These are phyloP conservation scores for Samsoniella hepiali DNA, from an alignment of 2,329 filamentous ascomycete genomes.

Conservation along the genomic window DNA sequence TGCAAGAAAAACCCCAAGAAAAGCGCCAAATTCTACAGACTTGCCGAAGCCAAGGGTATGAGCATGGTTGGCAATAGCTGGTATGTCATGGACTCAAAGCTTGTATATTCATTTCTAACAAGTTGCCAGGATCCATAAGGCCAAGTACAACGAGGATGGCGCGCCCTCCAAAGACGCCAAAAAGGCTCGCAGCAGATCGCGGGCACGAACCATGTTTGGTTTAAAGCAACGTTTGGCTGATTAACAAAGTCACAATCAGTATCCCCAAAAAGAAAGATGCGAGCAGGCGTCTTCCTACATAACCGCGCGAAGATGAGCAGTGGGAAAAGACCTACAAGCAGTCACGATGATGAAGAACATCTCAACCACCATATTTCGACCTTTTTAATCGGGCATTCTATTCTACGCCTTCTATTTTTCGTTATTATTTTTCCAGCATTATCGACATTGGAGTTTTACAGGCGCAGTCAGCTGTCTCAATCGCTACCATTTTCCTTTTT, in stretches of 20 bases:
- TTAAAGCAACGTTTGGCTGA: slow-evolving; percentile 30
- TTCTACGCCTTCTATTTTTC: background rate
- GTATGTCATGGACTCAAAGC: slow-evolving; percentile 51
- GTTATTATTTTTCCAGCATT: background rate
- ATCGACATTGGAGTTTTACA: slow-evolving; percentile 10
- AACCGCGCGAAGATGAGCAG: background rate
- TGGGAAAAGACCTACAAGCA: background rate
- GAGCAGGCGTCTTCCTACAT: background rate
- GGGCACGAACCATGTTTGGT: slow-evolving; percentile 70
- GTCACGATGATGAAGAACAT: slow-evolving; percentile 3
- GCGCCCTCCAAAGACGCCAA: slow-evolving; percentile 51
- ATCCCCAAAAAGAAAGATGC: background rate
- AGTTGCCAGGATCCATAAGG: slow-evolving; percentile 80
- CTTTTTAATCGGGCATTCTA: background rate
- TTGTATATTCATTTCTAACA: background rate
- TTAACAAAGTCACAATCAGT: slow-evolving; percentile 26
- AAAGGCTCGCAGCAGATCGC: slow-evolving; percentile 72
- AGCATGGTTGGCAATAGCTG: slow-evolving; percentile 98
- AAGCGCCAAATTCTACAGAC: slow-evolving; percentile 84
- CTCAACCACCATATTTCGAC: slow-evolving; percentile 5
- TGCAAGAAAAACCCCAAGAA: slow-evolving; percentile 97
- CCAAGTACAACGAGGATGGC: slow-evolving; percentile 77
- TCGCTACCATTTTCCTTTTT: slow-evolving; percentile 2
- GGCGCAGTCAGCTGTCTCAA: slow-evolving; percentile 4
- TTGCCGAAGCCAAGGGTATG: slow-evolving; percentile 89